Evolutionary conservation across 495 filamentous ascomycete species (phyloP), one percentile per base, ranked within the genome.

Genomic region (Bombardia bombarda): DNA sequence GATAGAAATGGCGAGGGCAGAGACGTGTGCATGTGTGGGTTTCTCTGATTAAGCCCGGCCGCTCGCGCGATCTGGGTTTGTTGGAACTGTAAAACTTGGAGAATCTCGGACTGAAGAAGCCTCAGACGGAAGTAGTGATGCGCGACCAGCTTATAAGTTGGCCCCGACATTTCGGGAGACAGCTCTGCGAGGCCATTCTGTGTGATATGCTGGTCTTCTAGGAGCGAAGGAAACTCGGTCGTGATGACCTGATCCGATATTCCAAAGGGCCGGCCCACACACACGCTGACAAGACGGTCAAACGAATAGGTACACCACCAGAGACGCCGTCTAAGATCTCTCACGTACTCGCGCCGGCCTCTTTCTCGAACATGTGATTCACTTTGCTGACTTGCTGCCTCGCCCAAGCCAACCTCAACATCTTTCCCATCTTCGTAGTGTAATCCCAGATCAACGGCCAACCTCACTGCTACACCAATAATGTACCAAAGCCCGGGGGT

Each of bases 261-360:
- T 21, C 90, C 89, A 55, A 96, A 94, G 12, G 90, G 90, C 28
- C 90, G 74, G 32, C 90, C 90, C 26, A 96, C 90, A 48, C 90
- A 95, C 13, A 87, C 86, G 47, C 83, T 84, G 38, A 95, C 90
- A 17, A 97, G 79, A 21, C 90, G 79, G 57, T 97, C 90, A 48
- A 95, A 84, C 23, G 86, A 89, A 58, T 97, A 97, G 1, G 87
- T 86, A 65, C 87, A 94, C 90, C 90, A 97, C 88, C 90, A 97
- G 16, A 97, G 68, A 21, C 90, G 77, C 45, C 90, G 75, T 36
- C 90, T 79, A 28, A 94, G 70, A 58, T 97, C 90, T 18, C 90
- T 82, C 17, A 86, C 72, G 76, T 87, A 97, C 67, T 95, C 81
- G 35, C 86, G 72, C 13, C 85, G 77, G 13, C 90, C 90, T 38